Evolutionary conservation across 2,329 filamentous ascomycete species (phyloP).

Genomic region (Sporothrix pseudoabietina): DNA sequence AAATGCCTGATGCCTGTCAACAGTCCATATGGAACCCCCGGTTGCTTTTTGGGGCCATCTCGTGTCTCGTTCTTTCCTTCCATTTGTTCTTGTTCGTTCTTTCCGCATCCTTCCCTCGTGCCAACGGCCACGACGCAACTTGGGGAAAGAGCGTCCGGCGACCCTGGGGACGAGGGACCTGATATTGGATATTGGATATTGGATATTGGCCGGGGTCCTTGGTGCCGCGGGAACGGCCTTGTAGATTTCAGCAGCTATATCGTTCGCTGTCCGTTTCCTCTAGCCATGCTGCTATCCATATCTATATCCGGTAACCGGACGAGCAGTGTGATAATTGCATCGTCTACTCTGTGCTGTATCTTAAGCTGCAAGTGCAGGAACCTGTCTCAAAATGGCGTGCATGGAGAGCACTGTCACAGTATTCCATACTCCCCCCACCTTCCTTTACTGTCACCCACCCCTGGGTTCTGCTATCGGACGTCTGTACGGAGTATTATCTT

Average conservation of each 20-base stretch:
- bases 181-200: not conserved
- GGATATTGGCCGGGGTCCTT: not conserved
- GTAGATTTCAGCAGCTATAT: not conserved
- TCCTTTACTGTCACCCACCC: not conserved
- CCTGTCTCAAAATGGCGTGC: not conserved
- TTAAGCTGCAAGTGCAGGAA: not conserved
- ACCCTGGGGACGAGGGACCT: not conserved
- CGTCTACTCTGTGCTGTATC: not conserved
- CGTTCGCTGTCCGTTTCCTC: not conserved
- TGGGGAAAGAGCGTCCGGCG: not conserved
- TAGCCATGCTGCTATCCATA: not conserved
- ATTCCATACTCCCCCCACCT: not conserved
- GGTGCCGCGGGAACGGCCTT: not conserved
- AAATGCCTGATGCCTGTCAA: slow-evolving; percentile 9
- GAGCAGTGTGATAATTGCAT: not conserved
- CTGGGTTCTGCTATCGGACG: not conserved
- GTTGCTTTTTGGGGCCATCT: not conserved
- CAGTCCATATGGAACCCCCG: not conserved
- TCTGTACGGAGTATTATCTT: not conserved
- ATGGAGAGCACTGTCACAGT: not conserved
- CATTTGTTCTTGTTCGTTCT: not conserved
- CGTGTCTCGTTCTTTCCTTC: slow-evolving; percentile 2
- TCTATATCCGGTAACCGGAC: not conserved
- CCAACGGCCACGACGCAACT: not conserved
- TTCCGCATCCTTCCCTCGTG: not conserved